Evolutionary conservation across 352 stramenopile species (phyloP), one percentile per base, ranked within the genome.

Genomic region (Aphanomyces stellatus): DNA sequence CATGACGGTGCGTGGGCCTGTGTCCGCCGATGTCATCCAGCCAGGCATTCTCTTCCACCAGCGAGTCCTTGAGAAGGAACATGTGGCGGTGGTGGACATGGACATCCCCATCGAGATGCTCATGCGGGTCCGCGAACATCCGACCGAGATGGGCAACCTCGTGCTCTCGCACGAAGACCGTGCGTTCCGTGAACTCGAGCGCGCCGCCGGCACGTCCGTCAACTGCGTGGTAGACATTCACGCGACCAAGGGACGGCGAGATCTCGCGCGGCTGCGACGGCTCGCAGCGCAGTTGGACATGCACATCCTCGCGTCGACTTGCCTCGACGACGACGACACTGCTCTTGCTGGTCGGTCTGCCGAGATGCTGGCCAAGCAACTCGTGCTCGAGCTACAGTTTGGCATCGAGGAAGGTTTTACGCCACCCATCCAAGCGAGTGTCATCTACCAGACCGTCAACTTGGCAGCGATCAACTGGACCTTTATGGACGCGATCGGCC

Each of bases 381-480:
- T 91, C 13, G 79, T 90, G 63, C 75, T 78, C 0, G 82, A 93
- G n/a, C 67, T 93, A 6, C 61, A 88, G 66, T 93, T 86, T 65
- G 85, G 85, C 24, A 64, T 63, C 4, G 63, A 70, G 28, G 31
- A 51, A 19, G 42, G 40, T 11, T n/a, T n/a, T n/a, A n/a, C n/a
- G n/a, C n/a, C n/a, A n/a, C 22, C 41, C 10, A 67, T 67, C 34
- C 60, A 67, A 67, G 60, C 60, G 0, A 67, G 60, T 25, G 24
- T 67, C 25, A 67, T 67, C 60, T 67, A 67, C 30, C 60, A 67
- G 3, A 15, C 25, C 8, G 42, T 57, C 8, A 3, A 55, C 27
- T 3, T 57, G 10, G 22, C 19, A 31, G 8, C 8, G 8, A 41
- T 53, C 15, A 59, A 67, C 30, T 24, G 24, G 13, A 19, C 22